These are phyloP conservation scores for Hypoxylon sp. DNA, from an alignment of 2,329 filamentous ascomycete genomes.

Conservation along the genomic window DNA sequence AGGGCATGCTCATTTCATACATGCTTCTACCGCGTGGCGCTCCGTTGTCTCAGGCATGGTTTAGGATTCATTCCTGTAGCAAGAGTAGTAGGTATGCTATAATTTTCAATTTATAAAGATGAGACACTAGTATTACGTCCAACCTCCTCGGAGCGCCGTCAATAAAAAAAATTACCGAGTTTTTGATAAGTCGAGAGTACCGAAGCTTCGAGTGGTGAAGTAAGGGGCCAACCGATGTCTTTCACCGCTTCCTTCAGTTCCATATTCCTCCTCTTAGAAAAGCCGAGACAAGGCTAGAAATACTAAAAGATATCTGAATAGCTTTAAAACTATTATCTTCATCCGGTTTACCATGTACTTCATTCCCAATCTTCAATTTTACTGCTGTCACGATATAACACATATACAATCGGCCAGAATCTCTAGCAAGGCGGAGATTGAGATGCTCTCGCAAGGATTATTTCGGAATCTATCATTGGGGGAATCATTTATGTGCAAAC, in stretches of 20 bases:
- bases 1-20: conserved; percentile 1
- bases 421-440: not conserved
- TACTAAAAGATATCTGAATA: not conserved
- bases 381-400: not conserved
- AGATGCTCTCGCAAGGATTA: conserved; percentile 15
- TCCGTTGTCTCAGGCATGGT: conserved; percentile 15
- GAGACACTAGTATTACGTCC: not conserved
- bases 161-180: conserved; percentile 4
- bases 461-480: conserved; percentile 49
- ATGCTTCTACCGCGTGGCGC: conserved; percentile 3
- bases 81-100: conserved; percentile 14
- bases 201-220: not conserved
- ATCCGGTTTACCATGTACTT: not conserved
- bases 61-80: conserved; percentile 3
- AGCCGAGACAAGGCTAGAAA: not conserved
- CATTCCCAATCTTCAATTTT: not conserved
- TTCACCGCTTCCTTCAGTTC: not conserved
- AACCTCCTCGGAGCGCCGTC: not conserved
- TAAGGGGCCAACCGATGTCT: not conserved
- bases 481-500: conserved; percentile 53
- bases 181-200: not conserved
- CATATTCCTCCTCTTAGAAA: not conserved
- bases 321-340: not conserved
- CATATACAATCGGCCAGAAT: not conserved
- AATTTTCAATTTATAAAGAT: not conserved